Evolutionary conservation across 1,139 yeast species (phyloP).

Genomic region (Pneumocystis wakefieldiae): DNA sequence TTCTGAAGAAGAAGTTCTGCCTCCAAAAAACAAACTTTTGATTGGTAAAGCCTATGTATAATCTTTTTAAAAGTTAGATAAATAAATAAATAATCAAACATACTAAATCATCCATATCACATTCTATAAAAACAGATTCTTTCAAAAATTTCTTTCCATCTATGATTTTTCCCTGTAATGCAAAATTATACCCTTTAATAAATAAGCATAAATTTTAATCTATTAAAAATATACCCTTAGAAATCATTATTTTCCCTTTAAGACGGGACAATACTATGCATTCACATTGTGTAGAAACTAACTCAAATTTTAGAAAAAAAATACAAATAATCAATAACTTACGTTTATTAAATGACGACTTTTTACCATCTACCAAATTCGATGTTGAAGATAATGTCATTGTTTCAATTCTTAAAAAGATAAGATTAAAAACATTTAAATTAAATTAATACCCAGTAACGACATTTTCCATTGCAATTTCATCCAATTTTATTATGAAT

Average conservation of each 20-base stretch:
- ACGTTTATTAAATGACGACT: not conserved
- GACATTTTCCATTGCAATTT: not conserved
- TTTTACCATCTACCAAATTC: not conserved
- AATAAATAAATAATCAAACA: not conserved
- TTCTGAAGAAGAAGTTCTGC: not conserved
- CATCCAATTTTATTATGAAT: not conserved
- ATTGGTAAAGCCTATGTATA: not conserved
- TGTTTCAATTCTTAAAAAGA: not conserved
- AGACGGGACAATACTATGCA: not conserved
- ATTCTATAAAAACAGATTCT: not conserved
- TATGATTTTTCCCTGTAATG: not conserved
- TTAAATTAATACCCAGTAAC: not conserved
- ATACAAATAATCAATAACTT: not conserved
- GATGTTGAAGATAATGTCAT: not conserved
- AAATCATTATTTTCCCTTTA: not conserved
- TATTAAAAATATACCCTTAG: not conserved
- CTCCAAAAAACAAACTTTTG: not conserved
- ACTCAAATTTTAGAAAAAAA: not conserved
- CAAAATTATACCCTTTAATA: not conserved
- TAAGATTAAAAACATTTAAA: not conserved
- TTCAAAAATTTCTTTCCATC: not conserved
- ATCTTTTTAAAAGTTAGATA: not conserved
- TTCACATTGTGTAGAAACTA: not conserved
- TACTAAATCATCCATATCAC: constrained; percentile 1
- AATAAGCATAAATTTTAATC: not conserved